Evolutionary conservation across 441 rosid species (phyloP).

Genomic region (Hura crepitans): DNA sequence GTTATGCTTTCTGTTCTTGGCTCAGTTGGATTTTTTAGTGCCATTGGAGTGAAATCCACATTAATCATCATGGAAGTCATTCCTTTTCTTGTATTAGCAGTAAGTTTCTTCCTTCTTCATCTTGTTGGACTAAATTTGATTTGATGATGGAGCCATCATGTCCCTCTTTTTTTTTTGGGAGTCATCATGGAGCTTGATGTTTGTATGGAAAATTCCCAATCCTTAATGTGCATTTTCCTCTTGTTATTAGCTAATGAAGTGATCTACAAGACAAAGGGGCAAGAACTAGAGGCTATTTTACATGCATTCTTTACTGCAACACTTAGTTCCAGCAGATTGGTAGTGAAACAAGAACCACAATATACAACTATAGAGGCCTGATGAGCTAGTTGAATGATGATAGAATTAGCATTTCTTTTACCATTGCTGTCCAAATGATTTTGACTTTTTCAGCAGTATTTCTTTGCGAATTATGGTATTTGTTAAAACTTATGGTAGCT

Average conservation of each 20-base stretch:
- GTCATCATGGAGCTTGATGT: not conserved
- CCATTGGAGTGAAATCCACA: constrained; percentile 93
- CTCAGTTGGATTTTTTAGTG: constrained; percentile 94
- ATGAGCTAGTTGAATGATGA: not conserved
- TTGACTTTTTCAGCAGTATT: not conserved
- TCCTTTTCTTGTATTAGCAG: constrained; percentile 97
- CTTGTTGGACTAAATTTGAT: constrained; percentile 11
- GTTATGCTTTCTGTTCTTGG: constrained; percentile 97
- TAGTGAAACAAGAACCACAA: not conserved
- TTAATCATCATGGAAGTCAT: constrained; percentile 98
- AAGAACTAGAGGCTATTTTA: not conserved
- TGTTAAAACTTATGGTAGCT: not conserved
- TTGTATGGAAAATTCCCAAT: not conserved
- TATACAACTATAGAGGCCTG: not conserved
- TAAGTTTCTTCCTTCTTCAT: constrained; percentile 44
- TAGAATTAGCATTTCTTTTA: not conserved
- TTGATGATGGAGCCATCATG: constrained; percentile 8
- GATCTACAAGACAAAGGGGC: not conserved
- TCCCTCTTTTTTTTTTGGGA: not conserved
- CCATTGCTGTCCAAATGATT: too few relatives aligned
- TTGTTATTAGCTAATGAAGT: not conserved
- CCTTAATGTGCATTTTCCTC: not conserved
- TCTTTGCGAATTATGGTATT: not conserved
- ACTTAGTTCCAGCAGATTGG: not conserved
- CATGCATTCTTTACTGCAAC: not conserved